Base-by-base conservation (phyloP, 495 filamentous ascomycete species). In the Aspergillus bertholletiae region DNA sequence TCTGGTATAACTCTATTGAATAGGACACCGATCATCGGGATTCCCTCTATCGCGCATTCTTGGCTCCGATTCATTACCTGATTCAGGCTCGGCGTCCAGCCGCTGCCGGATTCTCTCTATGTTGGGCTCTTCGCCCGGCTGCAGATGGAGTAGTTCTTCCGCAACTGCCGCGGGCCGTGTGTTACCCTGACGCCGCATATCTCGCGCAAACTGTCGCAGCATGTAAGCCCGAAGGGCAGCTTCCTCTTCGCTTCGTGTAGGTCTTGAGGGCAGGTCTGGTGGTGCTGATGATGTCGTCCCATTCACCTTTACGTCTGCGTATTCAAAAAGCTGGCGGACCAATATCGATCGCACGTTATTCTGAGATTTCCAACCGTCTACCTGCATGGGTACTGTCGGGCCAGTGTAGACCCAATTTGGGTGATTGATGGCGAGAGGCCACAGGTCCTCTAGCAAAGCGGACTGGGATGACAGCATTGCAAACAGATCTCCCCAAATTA, bases 401-500 rank as follows among this genome's bases (percentile, higher is more conserved):
- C 71, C 71, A 2, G 61, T 58, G 46, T 74, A 74, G 5, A 74
- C 62, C 24, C 62, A 53, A 23, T 64, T 62, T 0, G 70, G 70
- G 47, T 74, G 71, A 7, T 68, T 35, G 1, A 52, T 46, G 12
- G 64, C 66, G 6, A 71, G 51, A 13, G 63, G 61, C 70, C 71
- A 74, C 3, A 68, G 28, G 7, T 67, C 60, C 24, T 65, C 47
- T 8, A 70, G 27, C 7, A 32, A 24, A 11, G 35, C 49, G 0
- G 52, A 53, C 23, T 64, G 57, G 9, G 57, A 48, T 9, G 17
- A 27, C 2, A 63, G 28, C 8, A 63, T 27, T 2, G 63, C 63
- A 48, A 50, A 69, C 7, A 74, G 46, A 30, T 74, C 71, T 3
- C 66, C 57, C 68, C 66, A 74, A 37, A 74, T 41, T 1, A 73